These are phyloP conservation scores for Teratosphaeria epicoccoides DNA, from an alignment of 2,329 filamentous ascomycete species.

Conservation along the genomic window DNA sequence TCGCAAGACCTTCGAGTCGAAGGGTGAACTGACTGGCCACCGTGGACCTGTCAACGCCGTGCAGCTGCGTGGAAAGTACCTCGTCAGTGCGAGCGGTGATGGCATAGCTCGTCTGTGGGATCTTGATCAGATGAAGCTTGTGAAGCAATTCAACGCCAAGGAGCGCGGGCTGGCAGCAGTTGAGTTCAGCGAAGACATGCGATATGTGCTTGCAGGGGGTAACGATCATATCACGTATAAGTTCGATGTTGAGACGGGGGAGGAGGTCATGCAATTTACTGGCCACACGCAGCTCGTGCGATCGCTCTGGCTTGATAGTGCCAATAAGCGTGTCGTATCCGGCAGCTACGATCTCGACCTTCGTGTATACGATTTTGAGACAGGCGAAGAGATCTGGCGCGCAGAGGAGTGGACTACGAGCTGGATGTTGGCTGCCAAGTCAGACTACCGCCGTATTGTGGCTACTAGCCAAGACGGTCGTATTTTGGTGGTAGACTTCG, in stretches of 20 bases:
- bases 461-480: conserved; percentile 90
- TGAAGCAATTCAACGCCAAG: conserved; percentile 82
- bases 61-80: conserved; percentile 82
- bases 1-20: conserved; percentile 60
- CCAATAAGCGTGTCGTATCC: conserved; percentile 76
- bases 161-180: conserved; percentile 91
- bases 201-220: conserved; percentile 82
- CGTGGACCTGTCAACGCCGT: conserved; percentile 91
- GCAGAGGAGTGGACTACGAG: conserved; percentile 93
- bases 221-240: conserved; percentile 95
- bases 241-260: conserved; percentile 85
- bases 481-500: conserved; percentile 91
- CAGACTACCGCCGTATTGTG: conserved; percentile 87
- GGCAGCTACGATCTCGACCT: conserved; percentile 94
- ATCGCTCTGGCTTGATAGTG: conserved; percentile 79
- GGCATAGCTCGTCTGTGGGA: conserved; percentile 94
- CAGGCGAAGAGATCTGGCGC: conserved; percentile 65
- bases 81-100: conserved; percentile 90
- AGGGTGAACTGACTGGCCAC: conserved; percentile 76
- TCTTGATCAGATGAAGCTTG: conserved; percentile 73
- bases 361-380: conserved; percentile 82
- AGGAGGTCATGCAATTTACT: conserved; percentile 66
- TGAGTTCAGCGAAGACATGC: conserved; percentile 92
- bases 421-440: conserved; percentile 94
- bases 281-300: conserved; percentile 82